Conservation (phyloP, 768 basidiomycete species). For the Trametes meyenii region DNA sequence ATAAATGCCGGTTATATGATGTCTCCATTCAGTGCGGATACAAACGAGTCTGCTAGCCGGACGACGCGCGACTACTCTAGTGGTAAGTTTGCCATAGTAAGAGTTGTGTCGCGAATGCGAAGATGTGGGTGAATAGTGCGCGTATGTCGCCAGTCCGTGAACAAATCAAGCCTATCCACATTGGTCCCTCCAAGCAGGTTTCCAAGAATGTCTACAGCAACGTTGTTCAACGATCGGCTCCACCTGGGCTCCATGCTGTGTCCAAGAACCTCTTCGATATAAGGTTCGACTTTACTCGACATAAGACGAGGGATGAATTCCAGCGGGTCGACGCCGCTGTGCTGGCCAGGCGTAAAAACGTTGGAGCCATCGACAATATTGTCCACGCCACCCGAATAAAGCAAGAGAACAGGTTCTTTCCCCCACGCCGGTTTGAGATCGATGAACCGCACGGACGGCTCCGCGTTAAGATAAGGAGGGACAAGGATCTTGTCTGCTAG, state of each 20-base stretch:
- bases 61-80: too few species aligned
- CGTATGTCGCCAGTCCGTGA: neutral
- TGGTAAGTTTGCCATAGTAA: too few species aligned
- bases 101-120: too few species aligned
- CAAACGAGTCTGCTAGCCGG: too few species aligned
- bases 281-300: neutral
- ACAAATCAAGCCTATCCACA: neutral
- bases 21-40: too few species aligned
- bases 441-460: constrained; percentile 1
- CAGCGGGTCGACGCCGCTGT: neutral
- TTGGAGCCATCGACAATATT: neutral
- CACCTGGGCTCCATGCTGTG: neutral
- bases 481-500: neutral
- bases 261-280: neutral
- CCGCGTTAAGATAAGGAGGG: constrained; percentile 1
- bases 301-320: neutral
- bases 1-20: too few species aligned
- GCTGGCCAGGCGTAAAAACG: neutral
- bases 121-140: too few species aligned
- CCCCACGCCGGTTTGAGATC: neutral
- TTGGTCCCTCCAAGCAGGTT: constrained; percentile 1
- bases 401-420: neutral
- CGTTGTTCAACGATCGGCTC: neutral
- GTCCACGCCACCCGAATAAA: constrained; percentile 5
- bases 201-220: neutral